These are phyloP conservation scores for Cubamyces sp. DNA, from an alignment of 768 basidiomycete genomes.

Conservation along the genomic window DNA sequence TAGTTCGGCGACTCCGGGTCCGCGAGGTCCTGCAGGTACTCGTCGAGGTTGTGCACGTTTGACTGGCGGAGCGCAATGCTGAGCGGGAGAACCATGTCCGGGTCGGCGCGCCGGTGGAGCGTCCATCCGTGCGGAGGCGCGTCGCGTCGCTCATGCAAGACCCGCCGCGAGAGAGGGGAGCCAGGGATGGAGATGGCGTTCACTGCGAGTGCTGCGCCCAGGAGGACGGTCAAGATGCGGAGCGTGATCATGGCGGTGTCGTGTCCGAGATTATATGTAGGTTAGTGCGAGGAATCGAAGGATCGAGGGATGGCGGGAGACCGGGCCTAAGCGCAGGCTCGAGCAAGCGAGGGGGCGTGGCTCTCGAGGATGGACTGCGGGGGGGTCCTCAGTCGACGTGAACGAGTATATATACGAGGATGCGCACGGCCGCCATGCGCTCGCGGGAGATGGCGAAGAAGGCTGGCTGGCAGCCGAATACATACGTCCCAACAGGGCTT, in stretches of 20 bases:
- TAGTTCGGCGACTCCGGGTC: slow-evolving; percentile 42
- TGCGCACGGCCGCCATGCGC: too few species aligned
- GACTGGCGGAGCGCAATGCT: slow-evolving; percentile 42
- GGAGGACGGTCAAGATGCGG: not conserved
- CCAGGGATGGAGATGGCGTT: not conserved
- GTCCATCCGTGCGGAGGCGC: slow-evolving; percentile 44
- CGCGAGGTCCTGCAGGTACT: slow-evolving; percentile 39
- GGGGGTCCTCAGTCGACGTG: too few species aligned
- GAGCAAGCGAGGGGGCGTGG: too few species aligned
- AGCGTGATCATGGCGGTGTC: not conserved
- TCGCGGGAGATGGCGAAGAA: too few species aligned
- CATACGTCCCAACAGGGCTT: too few species aligned
- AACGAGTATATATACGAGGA: too few species aligned
- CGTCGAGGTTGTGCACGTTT: slow-evolving; percentile 37
- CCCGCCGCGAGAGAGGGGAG: slow-evolving; percentile 41
- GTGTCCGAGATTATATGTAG: not conserved
- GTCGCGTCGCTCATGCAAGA: slow-evolving; percentile 21
- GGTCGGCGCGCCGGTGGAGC: slow-evolving; percentile 38
- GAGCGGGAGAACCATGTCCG: slow-evolving; percentile 37
- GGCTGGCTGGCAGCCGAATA: too few species aligned
- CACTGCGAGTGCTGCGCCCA: not conserved
- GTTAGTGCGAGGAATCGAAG: not conserved
- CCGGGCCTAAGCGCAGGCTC: too few species aligned
- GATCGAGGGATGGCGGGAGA: not conserved
- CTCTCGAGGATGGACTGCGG: too few species aligned